Evolutionary conservation across 73 alveolate species (phyloP).

Genomic region (Symbiodinium natans): DNA sequence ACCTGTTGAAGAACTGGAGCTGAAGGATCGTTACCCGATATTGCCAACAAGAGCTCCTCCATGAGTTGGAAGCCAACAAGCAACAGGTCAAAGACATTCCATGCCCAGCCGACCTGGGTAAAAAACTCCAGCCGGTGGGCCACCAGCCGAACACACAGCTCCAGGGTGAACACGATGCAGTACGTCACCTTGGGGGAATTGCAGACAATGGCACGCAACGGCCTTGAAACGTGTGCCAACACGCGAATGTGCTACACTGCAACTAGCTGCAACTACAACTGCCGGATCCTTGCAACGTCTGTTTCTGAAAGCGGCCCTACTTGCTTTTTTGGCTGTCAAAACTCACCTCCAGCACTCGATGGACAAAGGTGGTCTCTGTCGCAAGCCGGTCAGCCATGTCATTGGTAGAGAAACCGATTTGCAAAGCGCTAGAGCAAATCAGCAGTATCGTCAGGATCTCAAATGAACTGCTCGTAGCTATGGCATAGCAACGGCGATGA

Average conservation of each 20-base stretch:
- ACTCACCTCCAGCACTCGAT: conserved; percentile 26
- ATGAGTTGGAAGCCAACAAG: conserved; percentile 54
- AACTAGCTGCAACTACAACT: too few species aligned
- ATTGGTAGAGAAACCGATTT: conserved; percentile 60
- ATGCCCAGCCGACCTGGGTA: conserved; percentile 86
- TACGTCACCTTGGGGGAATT: background rate
- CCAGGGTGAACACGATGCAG: conserved; percentile 70
- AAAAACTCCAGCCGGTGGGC: conserved; percentile 60
- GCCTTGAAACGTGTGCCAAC: background rate
- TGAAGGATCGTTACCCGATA: conserved; percentile 6
- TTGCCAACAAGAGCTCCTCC: conserved; percentile 61
- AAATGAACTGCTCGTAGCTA: conserved; percentile 47
- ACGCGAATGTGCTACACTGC: background rate
- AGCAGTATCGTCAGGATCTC: conserved; percentile 69
- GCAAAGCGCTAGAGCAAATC: conserved; percentile 73
- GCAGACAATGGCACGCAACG: too few species aligned
- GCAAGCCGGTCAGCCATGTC: conserved; percentile 63
- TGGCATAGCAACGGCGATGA: conserved; percentile 31
- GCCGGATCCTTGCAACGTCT: background rate
- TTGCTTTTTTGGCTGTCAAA: too few species aligned
- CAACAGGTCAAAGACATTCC: conserved; percentile 54
- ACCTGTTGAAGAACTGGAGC: conserved; percentile 31
- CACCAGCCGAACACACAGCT: conserved; percentile 35
- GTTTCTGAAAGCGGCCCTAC: background rate
- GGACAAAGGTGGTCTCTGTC: conserved; percentile 11